A percentile compares a stretch with the other conserved stretches of the same genome.
These are phyloP conservation scores for Pulveroboletus sp. DNA, from an alignment of 768 basidiomycete genomes.

Conservation along the genomic window DNA sequence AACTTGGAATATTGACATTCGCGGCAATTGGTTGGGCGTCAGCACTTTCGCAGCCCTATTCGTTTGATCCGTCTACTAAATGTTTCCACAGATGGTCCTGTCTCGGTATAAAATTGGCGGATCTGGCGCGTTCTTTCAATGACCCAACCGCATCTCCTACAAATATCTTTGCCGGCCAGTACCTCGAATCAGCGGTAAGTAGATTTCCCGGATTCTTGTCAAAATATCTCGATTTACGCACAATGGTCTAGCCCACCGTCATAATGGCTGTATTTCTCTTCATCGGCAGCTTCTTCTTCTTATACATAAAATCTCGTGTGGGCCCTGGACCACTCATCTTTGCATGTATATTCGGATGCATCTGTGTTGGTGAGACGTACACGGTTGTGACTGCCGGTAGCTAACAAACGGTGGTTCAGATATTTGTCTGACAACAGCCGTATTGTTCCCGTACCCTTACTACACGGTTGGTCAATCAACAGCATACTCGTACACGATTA, in stretches of 20 bases:
- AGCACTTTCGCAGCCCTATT: slow-evolving; percentile 22
- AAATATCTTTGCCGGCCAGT: slow-evolving; percentile 48
- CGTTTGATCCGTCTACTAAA: not conserved
- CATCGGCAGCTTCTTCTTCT: slow-evolving; percentile 51
- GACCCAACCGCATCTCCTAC: slow-evolving; percentile 36
- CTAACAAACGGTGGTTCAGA: slow-evolving; percentile 36
- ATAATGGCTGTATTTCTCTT: slow-evolving; percentile 65
- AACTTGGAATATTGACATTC: slow-evolving; percentile 51
- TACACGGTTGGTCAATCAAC: slow-evolving; percentile 40
- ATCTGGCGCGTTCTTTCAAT: slow-evolving; percentile 48
- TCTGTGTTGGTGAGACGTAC: slow-evolving; percentile 49
- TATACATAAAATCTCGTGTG: slow-evolving; percentile 57
- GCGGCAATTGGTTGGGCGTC: slow-evolving; percentile 58
- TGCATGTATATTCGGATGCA: slow-evolving; percentile 55
- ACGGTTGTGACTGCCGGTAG: not conserved
- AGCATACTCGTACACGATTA: not conserved
- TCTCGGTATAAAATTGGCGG: slow-evolving; percentile 61
- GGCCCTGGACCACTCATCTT: slow-evolving; percentile 65
- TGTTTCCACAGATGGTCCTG: slow-evolving; percentile 55
- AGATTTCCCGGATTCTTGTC: not conserved
- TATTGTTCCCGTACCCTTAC: slow-evolving; percentile 62
- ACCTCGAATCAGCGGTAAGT: slow-evolving; percentile 49
- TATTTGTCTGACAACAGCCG: slow-evolving; percentile 55
- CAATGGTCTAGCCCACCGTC: slow-evolving; percentile 44
- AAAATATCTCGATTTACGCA: not conserved